Evolutionary conservation across 805 yeast species (phyloP).

Genomic region (Blastobotrys robertii): DNA sequence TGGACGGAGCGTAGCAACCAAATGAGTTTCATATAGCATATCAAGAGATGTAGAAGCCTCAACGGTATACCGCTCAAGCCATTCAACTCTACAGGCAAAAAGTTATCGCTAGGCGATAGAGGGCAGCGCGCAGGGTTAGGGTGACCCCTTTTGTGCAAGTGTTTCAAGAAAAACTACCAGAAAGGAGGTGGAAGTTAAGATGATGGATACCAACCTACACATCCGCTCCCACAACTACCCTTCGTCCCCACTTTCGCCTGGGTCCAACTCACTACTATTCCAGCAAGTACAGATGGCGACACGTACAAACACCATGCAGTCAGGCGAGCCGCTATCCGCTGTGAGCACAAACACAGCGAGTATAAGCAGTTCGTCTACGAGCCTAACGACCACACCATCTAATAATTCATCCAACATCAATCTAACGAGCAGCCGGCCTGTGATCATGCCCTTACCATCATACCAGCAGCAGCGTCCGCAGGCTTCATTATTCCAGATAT

Average conservation of each 20-base stretch:
- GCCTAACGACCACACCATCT: background rate
- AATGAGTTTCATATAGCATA: no score
- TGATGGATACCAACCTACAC: constrained; percentile 1
- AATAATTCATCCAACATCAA: background rate
- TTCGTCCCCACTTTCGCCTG: constrained; percentile 1
- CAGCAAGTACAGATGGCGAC: background rate
- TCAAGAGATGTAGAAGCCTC: no score
- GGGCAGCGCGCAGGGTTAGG: no score
- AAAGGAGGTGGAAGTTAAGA: no score
- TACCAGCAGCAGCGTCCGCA: no score
- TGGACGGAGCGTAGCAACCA: no score
- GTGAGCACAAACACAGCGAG: background rate
- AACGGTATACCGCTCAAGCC: no score
- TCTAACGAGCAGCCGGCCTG: background rate
- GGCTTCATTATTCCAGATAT: constrained; percentile 21
- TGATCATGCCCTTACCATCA: background rate
- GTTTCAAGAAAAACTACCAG: no score
- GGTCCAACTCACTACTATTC: background rate
- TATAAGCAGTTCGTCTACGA: background rate
- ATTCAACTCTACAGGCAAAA: no score
- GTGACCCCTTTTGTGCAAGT: no score
- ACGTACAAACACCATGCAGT: no score
- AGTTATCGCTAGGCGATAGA: no score
- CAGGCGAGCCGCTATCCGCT: background rate
- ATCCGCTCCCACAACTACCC: constrained; percentile 2